Conservation (phyloP, 768 basidiomycete species). For the Termitomyces sp. region DNA sequence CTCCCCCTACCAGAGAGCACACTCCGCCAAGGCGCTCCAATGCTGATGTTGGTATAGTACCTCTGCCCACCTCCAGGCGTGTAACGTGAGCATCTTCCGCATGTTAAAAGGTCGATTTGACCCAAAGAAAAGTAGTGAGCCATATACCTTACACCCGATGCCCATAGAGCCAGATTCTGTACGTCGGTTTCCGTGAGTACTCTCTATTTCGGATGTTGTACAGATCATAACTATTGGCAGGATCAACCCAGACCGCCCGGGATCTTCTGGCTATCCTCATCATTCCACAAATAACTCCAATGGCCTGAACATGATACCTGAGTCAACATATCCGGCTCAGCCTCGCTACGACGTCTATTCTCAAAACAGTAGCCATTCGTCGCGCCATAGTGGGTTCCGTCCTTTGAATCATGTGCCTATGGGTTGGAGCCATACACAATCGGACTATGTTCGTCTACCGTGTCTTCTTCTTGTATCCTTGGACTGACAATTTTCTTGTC, state of each 20-base stretch:
- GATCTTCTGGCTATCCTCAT: conserved; percentile 40
- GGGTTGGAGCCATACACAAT: conserved; percentile 39
- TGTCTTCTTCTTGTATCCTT: neutral
- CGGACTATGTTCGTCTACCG: conserved; percentile 55
- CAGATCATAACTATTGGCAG: conserved; percentile 7
- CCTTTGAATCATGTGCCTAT: conserved; percentile 43
- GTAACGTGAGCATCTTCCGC: conserved; percentile 27
- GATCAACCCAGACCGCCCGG: conserved; percentile 23
- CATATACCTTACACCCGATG: conserved; percentile 40
- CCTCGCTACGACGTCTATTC: conserved; percentile 51
- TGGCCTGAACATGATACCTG: conserved; percentile 54
- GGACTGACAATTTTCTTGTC: neutral
- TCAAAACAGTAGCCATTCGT: conserved; percentile 26
- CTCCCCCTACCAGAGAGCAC: conserved; percentile 63
- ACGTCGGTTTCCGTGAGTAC: conserved; percentile 43
- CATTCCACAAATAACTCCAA: conserved; percentile 33
- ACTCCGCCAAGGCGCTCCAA: conserved; percentile 55
- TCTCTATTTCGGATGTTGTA: conserved; percentile 1
- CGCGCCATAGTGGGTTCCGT: conserved; percentile 45
- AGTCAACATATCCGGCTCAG: conserved; percentile 44
- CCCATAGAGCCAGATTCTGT: conserved; percentile 35
- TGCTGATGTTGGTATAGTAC: conserved; percentile 33
- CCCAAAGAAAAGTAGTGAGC: conserved; percentile 29
- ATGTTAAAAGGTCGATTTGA: conserved; percentile 5
- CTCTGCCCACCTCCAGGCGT: conserved; percentile 32